Evolutionary conservation across 1,284 basidiomycete genomes (phyloP).

Genomic region (Erythrobasidium hasegawianum): DNA sequence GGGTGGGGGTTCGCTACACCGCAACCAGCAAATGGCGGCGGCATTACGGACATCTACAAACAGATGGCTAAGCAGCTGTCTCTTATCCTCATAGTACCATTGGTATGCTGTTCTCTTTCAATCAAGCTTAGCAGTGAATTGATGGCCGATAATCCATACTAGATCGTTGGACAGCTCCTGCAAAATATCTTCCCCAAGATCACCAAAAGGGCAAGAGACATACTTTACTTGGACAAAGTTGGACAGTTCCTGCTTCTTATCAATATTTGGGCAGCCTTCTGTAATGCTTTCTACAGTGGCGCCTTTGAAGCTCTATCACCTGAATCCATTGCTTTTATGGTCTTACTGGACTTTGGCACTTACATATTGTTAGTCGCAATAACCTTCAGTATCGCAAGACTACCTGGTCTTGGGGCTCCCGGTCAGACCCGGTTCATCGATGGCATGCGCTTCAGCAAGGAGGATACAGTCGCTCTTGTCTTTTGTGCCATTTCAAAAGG

Average conservation of each 20-base stretch:
- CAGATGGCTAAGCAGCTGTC: slow-evolving; percentile 45
- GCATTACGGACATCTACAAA: slow-evolving; percentile 44
- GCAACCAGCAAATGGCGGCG: slow-evolving; percentile 42
- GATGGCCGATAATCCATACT: slow-evolving; percentile 46
- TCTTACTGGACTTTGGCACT: background rate
- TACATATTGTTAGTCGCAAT: background rate
- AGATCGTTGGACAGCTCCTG: slow-evolving; percentile 46
- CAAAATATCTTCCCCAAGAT: slow-evolving; percentile 43
- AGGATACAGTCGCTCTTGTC: slow-evolving; percentile 37
- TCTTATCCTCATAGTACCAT: background rate
- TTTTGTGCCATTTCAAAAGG: slow-evolving; percentile 41
- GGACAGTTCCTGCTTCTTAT: slow-evolving; percentile 45
- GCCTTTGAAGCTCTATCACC: slow-evolving; percentile 43
- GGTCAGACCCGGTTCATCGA: background rate
- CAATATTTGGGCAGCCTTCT: slow-evolving; percentile 48
- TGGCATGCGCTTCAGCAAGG: background rate
- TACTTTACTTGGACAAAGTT: slow-evolving; percentile 44
- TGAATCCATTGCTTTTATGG: too few species aligned
- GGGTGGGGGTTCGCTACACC: slow-evolving; percentile 46
- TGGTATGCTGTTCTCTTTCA: background rate
- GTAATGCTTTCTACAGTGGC: slow-evolving; percentile 46
- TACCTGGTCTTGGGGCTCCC: slow-evolving; percentile 24
- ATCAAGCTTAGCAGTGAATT: slow-evolving; percentile 38
- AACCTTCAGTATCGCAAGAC: background rate
- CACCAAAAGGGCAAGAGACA: slow-evolving; percentile 42